A percentile compares a stretch with the other conserved stretches of the same genome.
These are phyloP conservation scores for Fraxinus ornus DNA, from an alignment of 305 asterid species.

Conservation along the genomic window DNA sequence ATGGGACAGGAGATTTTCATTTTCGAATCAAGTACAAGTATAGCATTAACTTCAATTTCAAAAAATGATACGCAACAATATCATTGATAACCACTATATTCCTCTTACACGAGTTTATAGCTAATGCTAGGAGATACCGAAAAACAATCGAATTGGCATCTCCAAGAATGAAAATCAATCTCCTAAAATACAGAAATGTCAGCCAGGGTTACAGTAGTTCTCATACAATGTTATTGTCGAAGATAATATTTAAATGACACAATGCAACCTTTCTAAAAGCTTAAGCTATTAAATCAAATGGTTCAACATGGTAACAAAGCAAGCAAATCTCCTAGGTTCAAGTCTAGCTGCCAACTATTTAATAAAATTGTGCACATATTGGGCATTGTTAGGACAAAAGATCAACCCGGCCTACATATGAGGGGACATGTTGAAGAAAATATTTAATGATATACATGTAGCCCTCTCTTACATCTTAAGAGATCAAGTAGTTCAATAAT, in stretches of 20 bases:
- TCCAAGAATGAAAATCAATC: not conserved
- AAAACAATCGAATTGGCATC: not conserved
- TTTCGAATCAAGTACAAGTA: not conserved
- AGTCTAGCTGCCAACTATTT: not conserved
- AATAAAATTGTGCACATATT: not conserved
- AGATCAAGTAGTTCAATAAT: not conserved
- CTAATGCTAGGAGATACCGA: not conserved
- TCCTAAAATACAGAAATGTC: not conserved
- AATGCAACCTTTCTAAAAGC: not conserved
- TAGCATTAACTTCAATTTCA: not conserved
- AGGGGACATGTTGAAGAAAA: not conserved
- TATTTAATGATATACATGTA: not conserved
- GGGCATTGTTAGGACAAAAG: not conserved
- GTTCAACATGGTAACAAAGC: not conserved
- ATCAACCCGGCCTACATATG: not conserved
- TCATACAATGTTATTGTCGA: not conserved
- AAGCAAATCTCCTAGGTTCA: not conserved
- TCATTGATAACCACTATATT: not conserved
- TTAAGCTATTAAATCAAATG: not conserved
- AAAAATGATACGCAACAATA: not conserved
- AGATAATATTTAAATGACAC: not conserved
- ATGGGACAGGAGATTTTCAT: not conserved
- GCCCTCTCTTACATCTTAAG: not conserved
- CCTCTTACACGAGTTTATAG: not conserved
- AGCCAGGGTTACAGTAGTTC: not conserved